Percentiles rank a stretch among this genome's conserved stretches.
Evolutionary conservation across 176 grass and related monocot species (phyloP).

Genomic region (Phragmites australis): DNA sequence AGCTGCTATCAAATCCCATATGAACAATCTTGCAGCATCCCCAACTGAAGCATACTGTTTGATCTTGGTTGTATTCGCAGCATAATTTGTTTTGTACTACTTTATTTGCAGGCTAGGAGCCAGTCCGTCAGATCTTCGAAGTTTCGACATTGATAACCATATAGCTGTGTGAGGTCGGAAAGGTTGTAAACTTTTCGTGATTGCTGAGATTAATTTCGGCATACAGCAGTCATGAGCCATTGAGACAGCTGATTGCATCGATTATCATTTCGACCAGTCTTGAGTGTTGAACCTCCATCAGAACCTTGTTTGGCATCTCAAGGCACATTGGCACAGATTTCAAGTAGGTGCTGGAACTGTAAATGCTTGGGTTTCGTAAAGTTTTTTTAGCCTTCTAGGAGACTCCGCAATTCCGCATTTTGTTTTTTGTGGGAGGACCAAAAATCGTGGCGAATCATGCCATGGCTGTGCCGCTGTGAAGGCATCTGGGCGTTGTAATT

Average conservation of each 20-base stretch:
- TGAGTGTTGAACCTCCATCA: too few relatives aligned
- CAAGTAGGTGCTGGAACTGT: slow-evolving; percentile 19
- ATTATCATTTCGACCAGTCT: not conserved
- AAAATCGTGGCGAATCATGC: not conserved
- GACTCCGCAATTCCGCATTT: not conserved
- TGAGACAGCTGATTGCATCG: not conserved
- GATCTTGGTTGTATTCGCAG: not conserved
- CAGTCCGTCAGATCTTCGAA: slow-evolving; percentile 70
- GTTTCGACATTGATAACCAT: slow-evolving; percentile 82
- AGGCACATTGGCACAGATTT: slow-evolving; percentile 20
- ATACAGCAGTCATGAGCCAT: not conserved
- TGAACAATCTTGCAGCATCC: not conserved
- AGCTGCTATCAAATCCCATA: not conserved
- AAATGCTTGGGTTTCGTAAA: slow-evolving; percentile 30
- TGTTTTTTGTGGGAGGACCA: not conserved
- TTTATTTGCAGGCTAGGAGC: slow-evolving; percentile 68
- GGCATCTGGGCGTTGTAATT: not conserved
- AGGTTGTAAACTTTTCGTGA: not conserved
- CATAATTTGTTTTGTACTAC: not conserved
- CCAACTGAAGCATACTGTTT: not conserved
- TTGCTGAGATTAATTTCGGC: not conserved
- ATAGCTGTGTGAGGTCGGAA: slow-evolving; percentile 53
- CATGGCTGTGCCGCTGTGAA: not conserved
- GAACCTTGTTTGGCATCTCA: not conserved
- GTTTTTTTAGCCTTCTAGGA: not conserved